Evolutionary conservation across 345 rosid genomes (phyloP).

Genomic region (Sisymbrium irio): DNA sequence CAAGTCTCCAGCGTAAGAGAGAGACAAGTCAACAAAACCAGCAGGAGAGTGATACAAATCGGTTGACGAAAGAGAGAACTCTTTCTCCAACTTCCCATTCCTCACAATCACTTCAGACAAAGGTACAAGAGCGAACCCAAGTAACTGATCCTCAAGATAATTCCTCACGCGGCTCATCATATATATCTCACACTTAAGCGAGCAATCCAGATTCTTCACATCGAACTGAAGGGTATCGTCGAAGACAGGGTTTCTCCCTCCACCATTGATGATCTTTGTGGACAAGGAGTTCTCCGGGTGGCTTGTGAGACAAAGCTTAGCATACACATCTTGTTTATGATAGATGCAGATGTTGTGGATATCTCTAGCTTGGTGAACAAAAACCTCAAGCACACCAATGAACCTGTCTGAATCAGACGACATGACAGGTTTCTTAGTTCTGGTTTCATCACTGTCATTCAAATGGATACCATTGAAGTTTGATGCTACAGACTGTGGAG

Average conservation of each 20-base stretch:
- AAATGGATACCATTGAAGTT: slow-evolving; percentile 48
- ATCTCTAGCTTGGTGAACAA: slow-evolving; percentile 89
- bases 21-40: slow-evolving; percentile 82
- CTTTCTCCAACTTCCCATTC: slow-evolving; percentile 75
- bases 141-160: slow-evolving; percentile 92
- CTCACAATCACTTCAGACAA: slow-evolving; percentile 71
- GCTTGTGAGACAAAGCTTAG: slow-evolving; percentile 82
- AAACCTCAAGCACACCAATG: slow-evolving; percentile 72
- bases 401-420: slow-evolving; percentile 36
- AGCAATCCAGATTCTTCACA: slow-evolving; percentile 62
- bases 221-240: slow-evolving; percentile 64
- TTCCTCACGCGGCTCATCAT: slow-evolving; percentile 99
- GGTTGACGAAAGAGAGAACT: slow-evolving; percentile 90
- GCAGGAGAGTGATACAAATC: slow-evolving; percentile 94
- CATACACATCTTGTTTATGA: slow-evolving; percentile 99
- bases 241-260: slow-evolving; percentile 95
- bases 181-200: slow-evolving; percentile 88
- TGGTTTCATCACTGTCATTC: slow-evolving; percentile 39
- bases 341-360: slow-evolving; percentile 97
- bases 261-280: slow-evolving; percentile 93
- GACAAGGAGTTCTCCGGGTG: slow-evolving; percentile 66
- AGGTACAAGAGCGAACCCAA: slow-evolving; percentile 89
- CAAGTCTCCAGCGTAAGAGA: slow-evolving; percentile 63
- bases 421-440: slow-evolving; percentile 37
- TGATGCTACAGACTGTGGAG: slow-evolving; percentile 89